phyloP scores from a whole-genome alignment of 2,329 filamentous ascomycete species.

The Phyllosticta citriasiana region DNA sequence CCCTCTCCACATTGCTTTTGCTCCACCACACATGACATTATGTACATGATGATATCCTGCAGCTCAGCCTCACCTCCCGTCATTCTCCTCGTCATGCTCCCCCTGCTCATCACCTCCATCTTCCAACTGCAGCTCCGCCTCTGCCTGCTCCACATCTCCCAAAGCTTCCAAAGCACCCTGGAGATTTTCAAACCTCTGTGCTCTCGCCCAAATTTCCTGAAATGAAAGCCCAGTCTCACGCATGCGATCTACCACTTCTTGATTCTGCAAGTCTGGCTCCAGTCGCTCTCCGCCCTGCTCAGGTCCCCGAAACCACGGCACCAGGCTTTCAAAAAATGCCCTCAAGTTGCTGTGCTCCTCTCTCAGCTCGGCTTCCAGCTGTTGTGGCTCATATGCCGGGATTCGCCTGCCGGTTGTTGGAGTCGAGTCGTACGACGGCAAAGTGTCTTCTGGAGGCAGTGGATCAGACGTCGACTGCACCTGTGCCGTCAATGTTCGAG shows the following conservation, averaged over 20 bases:
- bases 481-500: constrained; percentile 47
- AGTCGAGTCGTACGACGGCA: constrained; percentile 17
- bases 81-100: not conserved
- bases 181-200: constrained; percentile 18
- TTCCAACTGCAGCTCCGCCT: not conserved
- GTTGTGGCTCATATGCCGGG: not conserved
- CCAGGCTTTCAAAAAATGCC: constrained; percentile 11
- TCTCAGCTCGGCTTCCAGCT: constrained; percentile 2
- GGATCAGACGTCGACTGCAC: constrained; percentile 65
- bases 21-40: not conserved
- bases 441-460: constrained; percentile 54
- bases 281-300: not conserved
- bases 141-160: not conserved
- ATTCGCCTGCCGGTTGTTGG: not conserved
- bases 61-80: not conserved
- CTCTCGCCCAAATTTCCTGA: constrained; percentile 17
- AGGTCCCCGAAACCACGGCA: constrained; percentile 10
- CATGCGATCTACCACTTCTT: constrained; percentile 10
- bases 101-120: not conserved
- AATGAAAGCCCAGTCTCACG: constrained; percentile 12
- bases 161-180: constrained; percentile 15
- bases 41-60: not conserved
- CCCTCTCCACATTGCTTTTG: not conserved
- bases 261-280: constrained; percentile 9
- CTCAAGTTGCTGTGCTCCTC: constrained; percentile 11